Conservation (phyloP, 176 grass and related monocot species). For the sorghum (Sorghum bicolor) region DNA sequence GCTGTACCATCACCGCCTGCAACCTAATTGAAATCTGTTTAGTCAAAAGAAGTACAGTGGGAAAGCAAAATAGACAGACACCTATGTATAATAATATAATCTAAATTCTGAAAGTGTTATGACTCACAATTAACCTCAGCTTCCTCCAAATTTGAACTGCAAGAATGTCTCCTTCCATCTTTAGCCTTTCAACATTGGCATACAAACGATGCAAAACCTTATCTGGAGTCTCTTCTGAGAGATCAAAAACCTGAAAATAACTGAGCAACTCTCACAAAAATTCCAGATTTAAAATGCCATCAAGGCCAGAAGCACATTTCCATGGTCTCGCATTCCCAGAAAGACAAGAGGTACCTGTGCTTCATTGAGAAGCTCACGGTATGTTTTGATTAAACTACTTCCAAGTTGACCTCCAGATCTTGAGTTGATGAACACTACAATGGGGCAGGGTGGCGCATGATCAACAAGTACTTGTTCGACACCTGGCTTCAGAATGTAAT, state of each 20-base stretch:
- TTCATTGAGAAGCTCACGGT: slow-evolving; percentile 73
- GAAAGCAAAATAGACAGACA: not conserved
- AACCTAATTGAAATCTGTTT: slow-evolving; percentile 59
- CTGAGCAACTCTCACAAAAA: slow-evolving; percentile 8
- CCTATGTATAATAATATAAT: slow-evolving; percentile 3
- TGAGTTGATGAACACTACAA: slow-evolving; percentile 87
- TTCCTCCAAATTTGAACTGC: slow-evolving; percentile 63
- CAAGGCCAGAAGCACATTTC: not conserved
- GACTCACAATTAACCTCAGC: slow-evolving; percentile 88
- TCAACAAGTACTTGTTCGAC: slow-evolving; percentile 13
- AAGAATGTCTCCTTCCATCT: slow-evolving; percentile 41
- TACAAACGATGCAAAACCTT: slow-evolving; percentile 78
- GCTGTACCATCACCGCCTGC: slow-evolving; percentile 96
- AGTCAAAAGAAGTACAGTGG: slow-evolving; percentile 11
- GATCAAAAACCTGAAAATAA: slow-evolving; percentile 79
- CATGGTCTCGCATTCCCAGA: not conserved
- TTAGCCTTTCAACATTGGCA: slow-evolving; percentile 80
- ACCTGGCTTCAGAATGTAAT: slow-evolving; percentile 73
- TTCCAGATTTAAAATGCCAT: slow-evolving; percentile 11
- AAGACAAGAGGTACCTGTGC: slow-evolving; percentile 54
- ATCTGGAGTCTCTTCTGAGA: slow-evolving; percentile 84
- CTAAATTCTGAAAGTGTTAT: slow-evolving; percentile 25
- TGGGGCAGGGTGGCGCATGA: slow-evolving; percentile 48
- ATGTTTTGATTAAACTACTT: slow-evolving; percentile 67
- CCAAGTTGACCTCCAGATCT: slow-evolving; percentile 87